Evolutionary conservation across 306 rosid species (phyloP), one percentile per base, ranked within the genome.

Genomic region (Vicia sativa): DNA sequence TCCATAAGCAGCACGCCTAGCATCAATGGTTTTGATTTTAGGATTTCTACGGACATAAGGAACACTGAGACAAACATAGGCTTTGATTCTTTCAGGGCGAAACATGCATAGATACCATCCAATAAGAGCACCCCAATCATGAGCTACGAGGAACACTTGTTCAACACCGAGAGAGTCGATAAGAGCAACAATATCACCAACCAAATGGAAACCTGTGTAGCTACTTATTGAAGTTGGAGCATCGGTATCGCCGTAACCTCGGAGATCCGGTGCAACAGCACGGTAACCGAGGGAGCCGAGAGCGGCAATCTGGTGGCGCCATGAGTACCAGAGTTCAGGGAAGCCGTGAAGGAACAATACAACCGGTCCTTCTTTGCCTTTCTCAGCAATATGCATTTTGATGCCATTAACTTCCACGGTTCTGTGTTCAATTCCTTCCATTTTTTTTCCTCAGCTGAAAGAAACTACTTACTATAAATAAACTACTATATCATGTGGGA

Each of bases 251-350:
- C 82, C 79, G 8, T 26, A 81, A 38, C 85, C 85, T 0, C 85
- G 75, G 0, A 81, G 77, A 38, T 81, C 79, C 0, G 85, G 82
- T 0, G 85, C 82, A 0, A 77, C 68, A 0, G 74, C 70, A 23
- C 6, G 77, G 45, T 81, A 81, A 0, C 85, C 79, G 2, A n/a
- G 66, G 59, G 82, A 56, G 9, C 79, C 43, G 0, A 81, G 73
- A 50, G 62, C 38, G 1, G 58, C 13, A 44, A 81, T 77, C 59
- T 81, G 85, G 54, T 77, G 81, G 4, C 79, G 77, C 82, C 79
- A 81, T 0, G 77, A 56, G 71, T 81, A 81, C 85, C 82, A 81
- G 0, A 77, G 70, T 18, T 81, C 82, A 0, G 85, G 85, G 77
- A 77, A 81, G 16, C 82, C 85, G 3, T 81, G 85, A 7, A 81